A percentile compares a stretch with the other conserved stretches of the same genome.
Conservation (phyloP, 495 filamentous ascomycete species). For the Hypoxylon subgilvum region DNA sequence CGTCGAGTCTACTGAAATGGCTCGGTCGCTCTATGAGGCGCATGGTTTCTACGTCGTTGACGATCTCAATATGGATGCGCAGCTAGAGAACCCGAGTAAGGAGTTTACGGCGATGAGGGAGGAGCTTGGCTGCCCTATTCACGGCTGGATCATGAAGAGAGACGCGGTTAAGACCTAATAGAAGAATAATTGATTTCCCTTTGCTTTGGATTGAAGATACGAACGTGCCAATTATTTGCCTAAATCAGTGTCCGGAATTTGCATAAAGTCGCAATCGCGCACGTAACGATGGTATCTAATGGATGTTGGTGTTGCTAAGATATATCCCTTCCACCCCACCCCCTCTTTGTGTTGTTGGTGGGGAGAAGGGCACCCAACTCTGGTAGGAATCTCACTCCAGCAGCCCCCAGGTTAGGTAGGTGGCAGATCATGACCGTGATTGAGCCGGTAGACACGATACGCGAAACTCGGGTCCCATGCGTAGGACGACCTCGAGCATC, state of each 20-base stretch:
- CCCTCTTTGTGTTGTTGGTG: no score
- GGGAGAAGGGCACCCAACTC: no score
- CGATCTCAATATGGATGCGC: conserved; percentile 18
- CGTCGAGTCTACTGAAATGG: conserved; percentile 47
- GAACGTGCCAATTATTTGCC: no score
- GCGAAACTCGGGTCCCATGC: not conserved
- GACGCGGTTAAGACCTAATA: not conserved
- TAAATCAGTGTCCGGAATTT: no score
- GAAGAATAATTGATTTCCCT: not conserved
- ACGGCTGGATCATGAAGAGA: conserved; percentile 35
- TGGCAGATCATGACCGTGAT: no score
- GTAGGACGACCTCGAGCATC: not conserved
- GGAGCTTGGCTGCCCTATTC: conserved; percentile 33
- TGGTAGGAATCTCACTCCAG: no score
- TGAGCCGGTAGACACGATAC: no score
- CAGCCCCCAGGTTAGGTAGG: no score
- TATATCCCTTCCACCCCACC: no score
- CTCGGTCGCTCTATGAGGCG: conserved; percentile 44
- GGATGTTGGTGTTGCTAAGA: no score
- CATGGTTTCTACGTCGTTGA: conserved; percentile 38
- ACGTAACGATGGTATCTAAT: no score
- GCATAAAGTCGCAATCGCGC: no score
- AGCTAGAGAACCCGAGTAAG: conserved; percentile 5
- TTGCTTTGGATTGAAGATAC: not conserved
- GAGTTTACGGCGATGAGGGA: conserved; percentile 21